phyloP scores from a whole-genome alignment of 768 basidiomycete species.

The Fomitopsis pulvina region DNA sequence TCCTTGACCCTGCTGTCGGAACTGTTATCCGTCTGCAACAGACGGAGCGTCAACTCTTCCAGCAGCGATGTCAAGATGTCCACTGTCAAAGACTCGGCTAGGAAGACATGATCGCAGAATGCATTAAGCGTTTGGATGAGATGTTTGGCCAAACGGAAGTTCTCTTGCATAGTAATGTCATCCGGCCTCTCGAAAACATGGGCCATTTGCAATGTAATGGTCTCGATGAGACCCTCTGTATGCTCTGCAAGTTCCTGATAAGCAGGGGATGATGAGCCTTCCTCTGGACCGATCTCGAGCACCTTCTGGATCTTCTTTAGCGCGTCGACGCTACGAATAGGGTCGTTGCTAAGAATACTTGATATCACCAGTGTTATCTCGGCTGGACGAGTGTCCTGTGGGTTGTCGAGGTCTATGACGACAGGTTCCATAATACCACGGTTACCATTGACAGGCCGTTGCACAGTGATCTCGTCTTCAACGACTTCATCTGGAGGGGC shows the following conservation, averaged over 20 bases:
- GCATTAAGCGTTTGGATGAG: slow-evolving; percentile 94
- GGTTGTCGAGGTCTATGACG: slow-evolving; percentile 18
- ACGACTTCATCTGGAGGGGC: not conserved
- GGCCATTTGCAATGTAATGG: slow-evolving; percentile 86
- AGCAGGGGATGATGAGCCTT: slow-evolving; percentile 56
- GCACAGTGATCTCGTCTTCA: not conserved
- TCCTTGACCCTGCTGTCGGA: slow-evolving; percentile 82
- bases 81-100: slow-evolving; percentile 83
- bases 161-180: slow-evolving; percentile 65
- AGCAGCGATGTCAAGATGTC: slow-evolving; percentile 82
- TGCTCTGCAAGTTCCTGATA: slow-evolving; percentile 78
- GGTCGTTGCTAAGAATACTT: slow-evolving; percentile 84
- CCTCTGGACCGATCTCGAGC: slow-evolving; percentile 68
- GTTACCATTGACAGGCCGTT: slow-evolving; percentile 3
- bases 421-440: not conserved
- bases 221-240: slow-evolving; percentile 81
- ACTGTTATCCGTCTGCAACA: slow-evolving; percentile 92
- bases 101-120: slow-evolving; percentile 84
- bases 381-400: slow-evolving; percentile 21
- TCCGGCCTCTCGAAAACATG: slow-evolving; percentile 84
- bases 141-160: slow-evolving; percentile 94
- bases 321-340: slow-evolving; percentile 82
- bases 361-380: slow-evolving; percentile 81
- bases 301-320: slow-evolving; percentile 91
- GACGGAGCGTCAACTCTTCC: slow-evolving; percentile 84